Conservation (phyloP, 306 rosid genomes). For the Oxytropis ochrocephala region DNA sequence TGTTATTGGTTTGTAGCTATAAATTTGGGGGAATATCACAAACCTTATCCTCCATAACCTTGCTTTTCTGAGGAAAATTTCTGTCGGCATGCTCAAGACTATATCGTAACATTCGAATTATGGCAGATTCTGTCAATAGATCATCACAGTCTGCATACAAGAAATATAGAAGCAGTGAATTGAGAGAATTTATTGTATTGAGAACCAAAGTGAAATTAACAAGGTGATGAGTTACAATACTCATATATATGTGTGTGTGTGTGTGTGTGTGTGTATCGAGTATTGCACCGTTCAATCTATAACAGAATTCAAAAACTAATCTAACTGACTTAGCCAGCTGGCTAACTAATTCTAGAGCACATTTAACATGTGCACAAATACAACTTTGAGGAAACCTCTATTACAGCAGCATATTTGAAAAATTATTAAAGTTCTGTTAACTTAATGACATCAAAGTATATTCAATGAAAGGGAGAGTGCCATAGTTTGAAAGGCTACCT, state of each 20-base stretch:
- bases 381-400: no score
- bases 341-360: no score
- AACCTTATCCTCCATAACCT: slow-evolving; percentile 37
- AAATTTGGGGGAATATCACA: slow-evolving; percentile 10
- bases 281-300: no score
- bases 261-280: no score
- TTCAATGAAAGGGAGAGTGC: not conserved
- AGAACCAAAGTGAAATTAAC: no score
- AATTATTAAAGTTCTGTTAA: not conserved
- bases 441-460: not conserved
- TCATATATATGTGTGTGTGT: no score
- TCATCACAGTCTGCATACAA: slow-evolving; percentile 45
- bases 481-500: slow-evolving; percentile 34
- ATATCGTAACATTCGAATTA: slow-evolving; percentile 55
- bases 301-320: no score
- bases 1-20: not conserved
- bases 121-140: slow-evolving; percentile 42
- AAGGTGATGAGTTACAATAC: no score
- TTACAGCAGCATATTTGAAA: not conserved
- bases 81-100: slow-evolving; percentile 80
- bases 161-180: no score
- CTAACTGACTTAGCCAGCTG: no score
- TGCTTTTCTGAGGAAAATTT: slow-evolving; percentile 46
- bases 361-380: no score
- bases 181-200: no score